These are phyloP conservation scores for Brassica cretica DNA, from an alignment of 345 rosid species.

Conservation along the genomic window DNA sequence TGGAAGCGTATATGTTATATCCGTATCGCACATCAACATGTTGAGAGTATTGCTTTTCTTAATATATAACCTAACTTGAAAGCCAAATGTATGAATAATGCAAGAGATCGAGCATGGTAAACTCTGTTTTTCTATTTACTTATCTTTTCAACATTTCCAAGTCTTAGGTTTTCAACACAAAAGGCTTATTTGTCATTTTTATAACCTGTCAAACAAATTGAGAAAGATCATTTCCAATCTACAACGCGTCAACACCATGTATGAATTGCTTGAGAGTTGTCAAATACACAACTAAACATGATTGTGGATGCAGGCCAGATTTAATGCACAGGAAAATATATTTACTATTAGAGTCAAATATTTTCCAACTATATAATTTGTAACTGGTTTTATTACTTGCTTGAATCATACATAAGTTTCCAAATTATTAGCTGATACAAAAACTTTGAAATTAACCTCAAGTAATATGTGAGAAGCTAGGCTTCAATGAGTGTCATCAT, in stretches of 20 bases:
- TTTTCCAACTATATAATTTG: not conserved
- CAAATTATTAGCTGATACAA: conserved; percentile 11
- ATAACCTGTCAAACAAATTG: conserved; percentile 82
- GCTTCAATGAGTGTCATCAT: not conserved
- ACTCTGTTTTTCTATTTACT: not conserved
- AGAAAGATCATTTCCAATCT: conserved; percentile 81
- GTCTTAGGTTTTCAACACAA: too few relatives aligned
- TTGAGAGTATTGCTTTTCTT: not conserved
- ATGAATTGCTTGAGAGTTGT: conserved; percentile 34
- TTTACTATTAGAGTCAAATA: not conserved
- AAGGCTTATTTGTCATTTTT: not conserved
- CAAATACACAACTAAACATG: conserved; percentile 28
- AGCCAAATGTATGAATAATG: too few relatives aligned
- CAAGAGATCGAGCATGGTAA: not conserved
- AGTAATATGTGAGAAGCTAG: not conserved
- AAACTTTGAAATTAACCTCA: not conserved
- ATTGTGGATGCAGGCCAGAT: not conserved
- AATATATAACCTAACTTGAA: too few relatives aligned
- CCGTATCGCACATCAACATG: not conserved
- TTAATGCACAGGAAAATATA: not conserved
- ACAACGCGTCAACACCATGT: conserved; percentile 39
- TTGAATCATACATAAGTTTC: not conserved
- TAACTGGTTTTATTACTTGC: conserved; percentile 16
- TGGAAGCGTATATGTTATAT: not conserved
- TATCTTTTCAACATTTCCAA: not conserved